Base-by-base conservation (phyloP, 805 yeast species). In the Barnettozyma botsteinii region DNA sequence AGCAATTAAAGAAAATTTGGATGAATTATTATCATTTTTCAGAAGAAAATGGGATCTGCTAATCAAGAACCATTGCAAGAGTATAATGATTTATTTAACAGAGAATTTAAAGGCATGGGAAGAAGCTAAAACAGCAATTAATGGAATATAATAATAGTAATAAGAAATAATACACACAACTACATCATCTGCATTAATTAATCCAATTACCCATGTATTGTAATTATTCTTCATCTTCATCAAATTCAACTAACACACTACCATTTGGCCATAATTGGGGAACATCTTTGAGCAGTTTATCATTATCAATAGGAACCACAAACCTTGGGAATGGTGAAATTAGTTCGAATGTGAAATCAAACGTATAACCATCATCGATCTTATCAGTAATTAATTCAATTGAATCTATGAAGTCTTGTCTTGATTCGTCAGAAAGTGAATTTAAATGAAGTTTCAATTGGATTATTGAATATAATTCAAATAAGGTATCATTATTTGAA, bases 211-310 rank as follows among this genome's bases (percentile, higher is more conserved):
- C n/a, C n/a, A n/a, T n/a, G n/a, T n/a, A n/a, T n/a, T n/a, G n/a
- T n/a, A n/a, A n/a, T n/a, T n/a, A n/a, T 1, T 54, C 61, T 2
- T 62, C 62, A 5, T 60, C 43, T 3, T 56, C 61, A 15, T 40
- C 27, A 25, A 37, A 56, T 49, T 79, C 84, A 4, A 79, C 72
- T 37, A 81, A 59, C 20, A 83, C 49, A 47, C 75, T 80, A 2
- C 88, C 88, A 50, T 70, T 80, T n/a, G 93, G 93, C 73, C 75
- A 79, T n/a, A 83, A 54, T 27, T 71, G 64, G 1, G 61, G 50
- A 27, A 67, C 67, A 24, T 74, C 72, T 23, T 52, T 54, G 6
- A 83, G 57, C 3, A 38, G 20, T 15, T 43, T 38, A 0, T 54
- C 51, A 12, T 53, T 43, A 23, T 62, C 63, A 5, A 51, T 43